Evolutionary conservation across 257 asterid species (phyloP).

Genomic region (Solanum virginianum): DNA sequence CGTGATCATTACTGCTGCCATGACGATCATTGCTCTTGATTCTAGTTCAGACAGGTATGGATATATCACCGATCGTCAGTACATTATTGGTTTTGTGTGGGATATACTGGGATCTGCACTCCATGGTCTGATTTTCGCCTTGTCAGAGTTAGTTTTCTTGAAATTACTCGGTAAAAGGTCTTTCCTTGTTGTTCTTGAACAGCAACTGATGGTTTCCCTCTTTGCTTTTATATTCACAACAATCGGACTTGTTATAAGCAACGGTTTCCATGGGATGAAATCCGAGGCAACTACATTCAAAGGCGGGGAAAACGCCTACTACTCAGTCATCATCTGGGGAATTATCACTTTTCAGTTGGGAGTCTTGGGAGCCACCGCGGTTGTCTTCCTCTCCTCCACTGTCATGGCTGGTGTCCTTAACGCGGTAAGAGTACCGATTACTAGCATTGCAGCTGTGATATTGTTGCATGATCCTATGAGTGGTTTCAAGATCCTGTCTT

Average conservation of each 20-base stretch:
- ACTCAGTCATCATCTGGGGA: slow-evolving; percentile 67
- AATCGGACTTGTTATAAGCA: slow-evolving; percentile 43
- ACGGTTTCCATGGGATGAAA: slow-evolving; percentile 46
- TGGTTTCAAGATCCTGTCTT: slow-evolving; percentile 78
- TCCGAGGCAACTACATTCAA: slow-evolving; percentile 44
- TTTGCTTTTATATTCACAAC: slow-evolving; percentile 65
- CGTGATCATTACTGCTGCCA: slow-evolving; percentile 64
- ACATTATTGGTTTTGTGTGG: slow-evolving; percentile 59
- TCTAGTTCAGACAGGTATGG: slow-evolving; percentile 64
- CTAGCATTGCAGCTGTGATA: slow-evolving; percentile 70
- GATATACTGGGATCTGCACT: slow-evolving; percentile 69
- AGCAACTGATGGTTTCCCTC: slow-evolving; percentile 83
- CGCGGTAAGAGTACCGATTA: slow-evolving; percentile 71
- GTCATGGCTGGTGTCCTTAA: slow-evolving; percentile 91
- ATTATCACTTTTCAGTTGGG: slow-evolving; percentile 72
- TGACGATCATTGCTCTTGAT: slow-evolving; percentile 76
- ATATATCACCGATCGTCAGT: slow-evolving; percentile 30
- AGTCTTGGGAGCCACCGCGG: slow-evolving; percentile 67
- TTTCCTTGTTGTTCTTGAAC: slow-evolving; percentile 80
- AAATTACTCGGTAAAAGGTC: slow-evolving; percentile 60
- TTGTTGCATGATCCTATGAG: slow-evolving; percentile 76
- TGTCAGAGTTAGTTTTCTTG: slow-evolving; percentile 59
- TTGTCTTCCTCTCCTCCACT: slow-evolving; percentile 66
- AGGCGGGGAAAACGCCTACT: slow-evolving; percentile 51
- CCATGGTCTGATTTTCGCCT: slow-evolving; percentile 87